Percentiles rank a stretch among this genome's conserved stretches.
These are phyloP conservation scores for Agrocybe chaxingu DNA, from an alignment of 768 basidiomycete genomes.

Conservation along the genomic window DNA sequence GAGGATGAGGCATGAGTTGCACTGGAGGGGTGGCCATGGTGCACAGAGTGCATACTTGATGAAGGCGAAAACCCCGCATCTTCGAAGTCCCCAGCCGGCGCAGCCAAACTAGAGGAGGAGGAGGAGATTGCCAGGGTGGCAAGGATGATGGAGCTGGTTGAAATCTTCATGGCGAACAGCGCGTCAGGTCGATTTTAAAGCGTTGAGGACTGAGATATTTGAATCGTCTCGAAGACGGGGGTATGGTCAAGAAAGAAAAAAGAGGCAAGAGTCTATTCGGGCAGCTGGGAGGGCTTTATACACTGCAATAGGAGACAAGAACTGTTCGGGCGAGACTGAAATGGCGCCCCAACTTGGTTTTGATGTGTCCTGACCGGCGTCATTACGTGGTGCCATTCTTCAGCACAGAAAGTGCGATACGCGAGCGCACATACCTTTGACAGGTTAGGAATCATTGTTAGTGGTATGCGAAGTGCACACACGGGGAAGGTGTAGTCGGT, in stretches of 20 bases:
- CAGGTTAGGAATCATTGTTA: no score
- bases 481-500: background rate
- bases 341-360: background rate
- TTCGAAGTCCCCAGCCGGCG: constrained; percentile 33
- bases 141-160: constrained; percentile 43
- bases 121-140: constrained; percentile 49
- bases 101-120: constrained; percentile 43
- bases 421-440: background rate
- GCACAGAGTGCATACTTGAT: constrained; percentile 7
- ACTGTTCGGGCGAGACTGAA: constrained; percentile 5
- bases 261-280: constrained; percentile 1
- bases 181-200: background rate
- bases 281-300: no score
- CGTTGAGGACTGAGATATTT: no score
- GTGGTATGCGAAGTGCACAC: background rate
- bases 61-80: constrained; percentile 22
- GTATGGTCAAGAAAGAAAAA: background rate
- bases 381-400: no score
- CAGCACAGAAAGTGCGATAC: no score
- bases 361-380: background rate
- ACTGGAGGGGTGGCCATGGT: background rate
- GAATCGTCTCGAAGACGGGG: no score
- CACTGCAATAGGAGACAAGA: no score
- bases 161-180: constrained; percentile 37
- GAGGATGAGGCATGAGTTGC: background rate